Percentiles rank a stretch among this genome's conserved stretches.
Conservation (phyloP, 768 basidiomycete genomes). For the Collybia nuda region DNA sequence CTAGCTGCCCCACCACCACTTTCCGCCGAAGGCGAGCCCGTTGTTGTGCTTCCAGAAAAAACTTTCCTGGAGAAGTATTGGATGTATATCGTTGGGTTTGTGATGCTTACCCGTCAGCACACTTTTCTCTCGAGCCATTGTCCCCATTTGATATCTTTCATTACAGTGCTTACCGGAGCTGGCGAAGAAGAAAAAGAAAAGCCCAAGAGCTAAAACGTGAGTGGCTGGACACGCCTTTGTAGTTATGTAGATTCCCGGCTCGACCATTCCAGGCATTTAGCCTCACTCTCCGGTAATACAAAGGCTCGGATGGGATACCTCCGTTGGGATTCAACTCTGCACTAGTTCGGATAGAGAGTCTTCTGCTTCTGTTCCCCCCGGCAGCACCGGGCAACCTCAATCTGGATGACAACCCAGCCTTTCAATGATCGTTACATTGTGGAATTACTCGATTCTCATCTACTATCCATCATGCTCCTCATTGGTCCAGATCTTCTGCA, state of each 20-base stretch:
- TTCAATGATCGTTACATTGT: conserved; percentile 18
- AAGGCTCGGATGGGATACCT: neutral
- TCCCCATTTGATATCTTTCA: neutral
- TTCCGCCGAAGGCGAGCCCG: conserved; percentile 62
- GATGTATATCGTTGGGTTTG: conserved; percentile 69
- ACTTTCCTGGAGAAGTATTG: conserved; percentile 88
- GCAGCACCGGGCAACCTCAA: neutral
- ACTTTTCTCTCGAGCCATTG: neutral
- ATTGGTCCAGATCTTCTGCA: conserved; percentile 56
- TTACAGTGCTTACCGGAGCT: conserved; percentile 30
- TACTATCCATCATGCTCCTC: conserved; percentile 34
- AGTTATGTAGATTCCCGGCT: neutral
- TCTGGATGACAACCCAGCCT: neutral
- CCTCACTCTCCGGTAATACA: neutral
- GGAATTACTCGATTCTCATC: conserved; percentile 3
- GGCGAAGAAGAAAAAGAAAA: conserved; percentile 34
- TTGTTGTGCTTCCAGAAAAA: conserved; percentile 65
- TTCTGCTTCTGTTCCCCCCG: no score
- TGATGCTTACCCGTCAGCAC: conserved; percentile 59
- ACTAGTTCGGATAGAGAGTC: no score
- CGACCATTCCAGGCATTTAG: neutral
- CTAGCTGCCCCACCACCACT: conserved; percentile 68
- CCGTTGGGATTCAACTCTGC: neutral
- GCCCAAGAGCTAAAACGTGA: conserved; percentile 14
- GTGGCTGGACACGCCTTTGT: neutral